A percentile compares a stretch with the other conserved stretches of the same genome.
Conservation (phyloP, 2,329 filamentous ascomycete genomes). For the Paramyrothecium roridum region DNA sequence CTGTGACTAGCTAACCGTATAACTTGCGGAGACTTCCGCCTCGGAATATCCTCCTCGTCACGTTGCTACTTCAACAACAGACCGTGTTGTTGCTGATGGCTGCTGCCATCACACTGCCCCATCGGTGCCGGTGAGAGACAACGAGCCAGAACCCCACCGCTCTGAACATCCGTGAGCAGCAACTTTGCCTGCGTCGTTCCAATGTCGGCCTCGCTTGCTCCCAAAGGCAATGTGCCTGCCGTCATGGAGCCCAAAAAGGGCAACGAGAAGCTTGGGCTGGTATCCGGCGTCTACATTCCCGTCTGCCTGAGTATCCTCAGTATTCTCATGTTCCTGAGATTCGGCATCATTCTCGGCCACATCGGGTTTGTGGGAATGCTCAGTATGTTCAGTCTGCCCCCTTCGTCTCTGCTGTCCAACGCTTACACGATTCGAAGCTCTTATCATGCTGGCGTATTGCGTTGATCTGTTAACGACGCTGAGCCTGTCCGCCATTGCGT, state of each 20-base stretch:
- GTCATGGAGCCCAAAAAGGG: constrained; percentile 31
- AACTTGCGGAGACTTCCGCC: no score
- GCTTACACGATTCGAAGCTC: constrained; percentile 40
- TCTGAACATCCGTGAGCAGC: background rate
- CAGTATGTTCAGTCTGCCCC: constrained; percentile 45
- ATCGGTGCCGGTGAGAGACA: background rate
- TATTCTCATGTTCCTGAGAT: constrained; percentile 89
- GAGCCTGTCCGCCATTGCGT: constrained; percentile 84
- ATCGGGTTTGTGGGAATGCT: constrained; percentile 77
- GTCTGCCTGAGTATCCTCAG: constrained; percentile 87
- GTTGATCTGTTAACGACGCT: constrained; percentile 83
- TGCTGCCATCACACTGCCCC: no score
- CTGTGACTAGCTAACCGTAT: no score
- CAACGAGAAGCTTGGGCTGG: constrained; percentile 66
- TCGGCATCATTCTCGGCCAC: constrained; percentile 80
- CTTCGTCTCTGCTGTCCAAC: background rate
- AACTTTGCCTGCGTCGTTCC: background rate
- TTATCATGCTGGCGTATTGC: constrained; percentile 72
- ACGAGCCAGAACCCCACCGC: background rate
- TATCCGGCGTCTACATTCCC: constrained; percentile 80
- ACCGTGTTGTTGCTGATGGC: no score
- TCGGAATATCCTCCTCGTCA: no score
- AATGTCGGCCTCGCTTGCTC: background rate
- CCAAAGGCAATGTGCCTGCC: background rate
- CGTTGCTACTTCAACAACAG: no score